Base-by-base conservation (phyloP, 2,329 filamentous ascomycete species). In the Cladosporium sp. region DNA sequence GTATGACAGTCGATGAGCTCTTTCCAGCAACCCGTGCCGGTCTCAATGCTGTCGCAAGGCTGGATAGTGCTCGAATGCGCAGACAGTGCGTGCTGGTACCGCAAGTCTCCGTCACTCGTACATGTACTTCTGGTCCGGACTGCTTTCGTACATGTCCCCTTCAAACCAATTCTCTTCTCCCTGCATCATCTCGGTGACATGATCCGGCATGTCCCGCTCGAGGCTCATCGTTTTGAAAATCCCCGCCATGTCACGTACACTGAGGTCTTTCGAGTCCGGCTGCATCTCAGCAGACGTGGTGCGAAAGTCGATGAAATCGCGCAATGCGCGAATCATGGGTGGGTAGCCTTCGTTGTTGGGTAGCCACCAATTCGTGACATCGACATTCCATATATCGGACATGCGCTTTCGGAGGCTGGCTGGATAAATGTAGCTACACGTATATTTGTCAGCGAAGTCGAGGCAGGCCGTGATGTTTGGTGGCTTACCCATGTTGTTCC, bases 331-430 rank as follows among this genome's bases (percentile, higher is more conserved):
- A 48, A 96, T 76, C 36, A 94, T 80, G 0, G 80, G 79, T 9
- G 80, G 84, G 60, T 86, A 86, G 1, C 80, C 82, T 70, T 92
- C 86, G 55, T 88, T 81, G 65, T 93, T 79, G 2, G 90, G 88
- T 2, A 96, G 78, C 93, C 93, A 98, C 88, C 90, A 96, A 51
- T 84, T 77, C 38, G 80, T 80, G 47, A 90, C 82, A 16, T 84
- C 82, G 12, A 88, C 79, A 53, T 79, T 75, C 76, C 93, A 95
- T 19, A 88, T 67, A 40, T 86, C 78, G 27, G 86, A 82, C 78
- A 97, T 85, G 57, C 84, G 84, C 27, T 72, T 75, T 51, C 92
- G 85, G 59, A 92, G 83, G 11, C 80, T 80, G 25, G 81, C 74
- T 1, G 91, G 85, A 58, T 88, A 91, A 19, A 95, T 86, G 65